These are phyloP conservation scores for Fusarium sp. DNA, from an alignment of 2,329 filamentous ascomycete species.

Conservation along the genomic window DNA sequence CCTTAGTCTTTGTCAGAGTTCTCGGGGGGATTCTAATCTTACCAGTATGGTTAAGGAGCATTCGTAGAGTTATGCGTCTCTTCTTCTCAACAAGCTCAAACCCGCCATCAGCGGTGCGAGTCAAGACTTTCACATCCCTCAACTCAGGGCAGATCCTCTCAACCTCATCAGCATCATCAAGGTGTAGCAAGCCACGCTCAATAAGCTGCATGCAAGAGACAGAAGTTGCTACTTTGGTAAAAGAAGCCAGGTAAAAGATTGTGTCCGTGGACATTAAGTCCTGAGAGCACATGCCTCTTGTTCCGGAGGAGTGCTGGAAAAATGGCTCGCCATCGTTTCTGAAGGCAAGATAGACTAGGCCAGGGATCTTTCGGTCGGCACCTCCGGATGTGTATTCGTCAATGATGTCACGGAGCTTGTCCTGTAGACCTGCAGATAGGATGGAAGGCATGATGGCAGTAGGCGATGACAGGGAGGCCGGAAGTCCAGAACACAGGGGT, in stretches of 20 bases:
- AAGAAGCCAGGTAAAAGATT: conserved; percentile 1
- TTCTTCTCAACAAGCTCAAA: background rate
- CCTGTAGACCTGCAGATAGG: background rate
- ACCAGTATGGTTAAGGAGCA: background rate
- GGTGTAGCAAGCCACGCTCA: background rate
- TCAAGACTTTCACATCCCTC: background rate
- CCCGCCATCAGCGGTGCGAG: background rate
- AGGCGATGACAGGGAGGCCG: background rate
- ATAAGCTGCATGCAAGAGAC: conserved; percentile 8
- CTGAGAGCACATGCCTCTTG: background rate
- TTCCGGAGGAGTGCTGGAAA: background rate
- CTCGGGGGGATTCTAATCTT: too few relatives aligned
- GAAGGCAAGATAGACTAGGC: background rate
- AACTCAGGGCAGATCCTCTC: background rate
- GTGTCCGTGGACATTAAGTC: background rate
- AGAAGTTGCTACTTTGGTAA: background rate
- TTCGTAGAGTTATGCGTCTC: background rate
- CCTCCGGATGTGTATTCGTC: background rate
- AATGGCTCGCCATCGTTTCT: background rate
- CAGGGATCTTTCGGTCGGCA: background rate
- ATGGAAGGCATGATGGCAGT: background rate
- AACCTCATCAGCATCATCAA: background rate
- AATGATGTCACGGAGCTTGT: background rate
- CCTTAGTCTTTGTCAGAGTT: too few relatives aligned
- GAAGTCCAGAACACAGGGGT: background rate